Base-by-base conservation (phyloP, 1,284 basidiomycete species). In the Fomitopsis palustris region DNA sequence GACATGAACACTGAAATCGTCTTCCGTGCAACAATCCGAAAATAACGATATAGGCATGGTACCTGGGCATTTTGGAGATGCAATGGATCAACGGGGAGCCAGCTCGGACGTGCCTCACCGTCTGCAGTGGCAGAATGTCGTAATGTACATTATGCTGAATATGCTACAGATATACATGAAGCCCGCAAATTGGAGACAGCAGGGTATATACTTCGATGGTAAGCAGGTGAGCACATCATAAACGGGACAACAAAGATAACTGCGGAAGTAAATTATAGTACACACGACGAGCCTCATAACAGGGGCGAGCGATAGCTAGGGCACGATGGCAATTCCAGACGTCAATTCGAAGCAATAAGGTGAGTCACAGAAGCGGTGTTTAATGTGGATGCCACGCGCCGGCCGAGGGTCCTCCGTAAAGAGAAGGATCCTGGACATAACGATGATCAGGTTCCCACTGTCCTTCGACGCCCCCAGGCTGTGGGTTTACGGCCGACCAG, bases 371-470 rank as follows among this genome's bases (percentile, higher is more conserved):
- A 27, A 45, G 43, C 43, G 7, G 17, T 51, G 29, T 14, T 35
- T 35, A 35, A 6, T 25, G 31, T 10, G 49, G 7, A 12, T 51
- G 49, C 49, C 49, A 51, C 14, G 16, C 49, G 29, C 29, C 33
- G 14, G 49, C 2, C 49, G 49, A 35, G 19, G 49, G 49, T 17
- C 49, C 49, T 33, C 49, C 49, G 49, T 35, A 51, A n/a, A 19
- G 49, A 14, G 55, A 29, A 37, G 33, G 27, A 9, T 56, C 31
- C 42, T 56, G 55, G 14, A 35, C n/a, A 21, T 57, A 57, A 19
- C 47, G 14, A n/a, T 52, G 55, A 21, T 47, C 47, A 25, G 45
- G 19, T 7, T 52, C 23, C 55, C 55, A 57, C 9, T 57, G 38
- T 21, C 14, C 16, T 10, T 35, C 47, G 17, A 25, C 10, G 31